Evolutionary conservation across 805 yeast species (phyloP).

Genomic region (Vanderwaltozyma tropicalis): DNA sequence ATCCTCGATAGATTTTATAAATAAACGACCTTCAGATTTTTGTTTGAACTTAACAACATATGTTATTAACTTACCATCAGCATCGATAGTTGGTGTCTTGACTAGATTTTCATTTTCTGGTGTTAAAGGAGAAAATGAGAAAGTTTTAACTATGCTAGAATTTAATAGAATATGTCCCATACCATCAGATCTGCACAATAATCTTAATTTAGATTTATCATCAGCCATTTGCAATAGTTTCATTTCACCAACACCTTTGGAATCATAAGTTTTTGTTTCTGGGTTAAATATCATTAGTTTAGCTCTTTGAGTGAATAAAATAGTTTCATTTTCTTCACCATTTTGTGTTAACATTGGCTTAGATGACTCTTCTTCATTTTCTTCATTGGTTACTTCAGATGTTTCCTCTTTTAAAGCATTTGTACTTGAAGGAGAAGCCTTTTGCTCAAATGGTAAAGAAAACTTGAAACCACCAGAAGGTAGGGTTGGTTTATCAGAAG

Average conservation of each 20-base stretch:
- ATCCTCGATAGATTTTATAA: constrained; percentile 24
- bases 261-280: constrained; percentile 42
- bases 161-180: constrained; percentile 71
- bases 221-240: constrained; percentile 55
- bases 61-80: constrained; percentile 49
- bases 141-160: constrained; percentile 43
- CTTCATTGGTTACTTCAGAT: constrained; percentile 18
- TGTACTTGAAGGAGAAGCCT: constrained; percentile 7
- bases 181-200: constrained; percentile 82
- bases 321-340: constrained; percentile 79
- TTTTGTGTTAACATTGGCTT: constrained; percentile 39
- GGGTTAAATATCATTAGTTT: constrained; percentile 56
- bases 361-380: constrained; percentile 32
- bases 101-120: constrained; percentile 55
- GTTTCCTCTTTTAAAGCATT: constrained; percentile 11
- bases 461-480: constrained; percentile 29
- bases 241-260: constrained; percentile 74
- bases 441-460: constrained; percentile 26
- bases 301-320: constrained; percentile 53
- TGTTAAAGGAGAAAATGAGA: constrained; percentile 45
- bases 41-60: constrained; percentile 65
- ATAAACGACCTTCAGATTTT: constrained; percentile 28
- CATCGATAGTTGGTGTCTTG: constrained; percentile 52
- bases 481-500: constrained; percentile 15
- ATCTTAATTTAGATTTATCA: constrained; percentile 49